Base-by-base conservation (phyloP, 345 rosid species). In the Salix suchowensis region DNA sequence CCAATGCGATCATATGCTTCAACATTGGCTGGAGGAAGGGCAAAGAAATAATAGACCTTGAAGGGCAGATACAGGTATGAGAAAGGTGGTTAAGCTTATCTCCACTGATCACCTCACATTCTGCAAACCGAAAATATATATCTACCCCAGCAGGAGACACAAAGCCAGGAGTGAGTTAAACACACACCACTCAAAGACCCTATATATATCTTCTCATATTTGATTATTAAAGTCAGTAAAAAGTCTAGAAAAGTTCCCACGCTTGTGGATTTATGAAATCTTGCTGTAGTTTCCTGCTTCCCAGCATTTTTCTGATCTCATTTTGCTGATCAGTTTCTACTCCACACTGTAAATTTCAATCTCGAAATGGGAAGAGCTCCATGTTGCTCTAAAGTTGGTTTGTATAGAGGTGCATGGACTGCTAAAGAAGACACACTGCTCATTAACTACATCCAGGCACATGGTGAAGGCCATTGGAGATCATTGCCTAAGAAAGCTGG, bases 401-500 rank as follows among this genome's bases (percentile, higher is more conserved):
- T 85, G 78, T 70, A 78, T 21, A 79, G 87, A 71, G 90, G 88
- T 13, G 76, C 87, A 14, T 88, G 90, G 90, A 81, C 85, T 52
- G n/a, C 71, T 5, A 70, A 70, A 60, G 90, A 88, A 81, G 88
- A 88, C 68, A 71, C 60, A 10, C 37, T 82, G 77, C 87, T 88
- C 30, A 39, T 48, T 21, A 65, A 75, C 18, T 82, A 79, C 58
- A 88, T 88, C 55, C 75, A 52, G 8, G 36, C 76, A 18, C 81
- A 86, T 39, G 88, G 88, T n/a, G 88, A 81, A 65, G 88, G 90
- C 28, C 78, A 73, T 14, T 86, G 88, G 90, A 77, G 87, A 69
- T 76, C 87, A 36, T 72, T 86, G 44, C 87, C 90, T n/a, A 79
- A 71, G 46, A 77, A 52, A 62, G 88, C 90, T 23, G 90, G 88